phyloP scores from a whole-genome alignment of 768 basidiomycete species.

The Dictyophora rubrovolvata region DNA sequence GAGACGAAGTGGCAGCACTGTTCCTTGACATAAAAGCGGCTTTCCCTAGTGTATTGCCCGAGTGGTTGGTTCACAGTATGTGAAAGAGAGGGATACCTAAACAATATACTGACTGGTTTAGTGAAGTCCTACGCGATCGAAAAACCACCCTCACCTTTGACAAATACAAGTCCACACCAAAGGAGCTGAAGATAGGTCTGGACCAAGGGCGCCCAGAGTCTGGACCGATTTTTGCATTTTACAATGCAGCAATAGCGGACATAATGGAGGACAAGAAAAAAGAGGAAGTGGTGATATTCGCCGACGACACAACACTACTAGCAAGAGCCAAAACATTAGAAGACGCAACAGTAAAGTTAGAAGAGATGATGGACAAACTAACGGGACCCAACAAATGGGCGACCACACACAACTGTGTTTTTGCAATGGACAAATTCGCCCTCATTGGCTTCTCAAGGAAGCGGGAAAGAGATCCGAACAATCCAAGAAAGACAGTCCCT shows the following conservation, averaged over 20 bases:
- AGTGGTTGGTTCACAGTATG: conserved; percentile 11
- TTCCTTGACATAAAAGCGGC: conserved; percentile 5
- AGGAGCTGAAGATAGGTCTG: background rate
- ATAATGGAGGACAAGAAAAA: conserved; percentile 6
- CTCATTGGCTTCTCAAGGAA: background rate
- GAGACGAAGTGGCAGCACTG: conserved; percentile 1
- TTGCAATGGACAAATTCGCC: conserved; percentile 15
- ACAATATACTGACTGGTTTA: conserved; percentile 10
- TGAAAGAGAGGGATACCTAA: conserved; percentile 5
- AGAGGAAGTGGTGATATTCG: conserved; percentile 7
- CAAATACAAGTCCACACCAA: background rate
- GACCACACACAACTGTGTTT: conserved; percentile 17
- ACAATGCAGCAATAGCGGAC: conserved; percentile 15
- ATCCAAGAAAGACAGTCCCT: background rate
- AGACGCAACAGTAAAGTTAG: conserved; percentile 11
- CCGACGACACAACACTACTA: conserved; percentile 10
- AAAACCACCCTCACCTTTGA: conserved; percentile 1
- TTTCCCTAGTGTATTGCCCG: conserved; percentile 6
- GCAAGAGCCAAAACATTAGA: conserved; percentile 10
- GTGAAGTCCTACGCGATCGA: background rate
- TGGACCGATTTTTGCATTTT: conserved; percentile 12
- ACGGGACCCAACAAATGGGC: conserved; percentile 22
- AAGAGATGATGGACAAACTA: conserved; percentile 11
- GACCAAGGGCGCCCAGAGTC: conserved; percentile 11
- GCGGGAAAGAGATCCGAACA: too few species aligned